Base-by-base conservation (phyloP, 768 basidiomycete genomes). In the Boletus vermiculosoides region DNA sequence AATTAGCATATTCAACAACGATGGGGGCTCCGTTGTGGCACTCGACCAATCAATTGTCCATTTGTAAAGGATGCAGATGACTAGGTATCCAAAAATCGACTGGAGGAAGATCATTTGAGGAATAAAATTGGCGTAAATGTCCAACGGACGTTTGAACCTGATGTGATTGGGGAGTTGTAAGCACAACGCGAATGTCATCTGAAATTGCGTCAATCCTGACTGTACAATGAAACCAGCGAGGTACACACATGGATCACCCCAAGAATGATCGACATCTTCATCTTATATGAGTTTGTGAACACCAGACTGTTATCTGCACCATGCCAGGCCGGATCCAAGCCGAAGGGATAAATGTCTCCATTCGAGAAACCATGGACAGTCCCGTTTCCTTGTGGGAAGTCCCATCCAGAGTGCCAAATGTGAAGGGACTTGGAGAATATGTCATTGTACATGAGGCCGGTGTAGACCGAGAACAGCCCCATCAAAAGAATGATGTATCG, bases 161-260 rank as follows among this genome's bases (percentile, higher is more conserved):
- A 98, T 71, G 77, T 96, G 93, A 74, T 99, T 99, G 36, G 94
- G 93, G 5, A 98, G 77, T 79, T 98, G 95, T 33, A 99, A 80
- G 73, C 94, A 98, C 61, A 98, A 79, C 10, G 97, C 94, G 70
- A 98, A 99, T 18, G 96, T 94, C 97, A 99, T 99, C 96, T 99
- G 62, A 23, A 55, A 65, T 22, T 45, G 55, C 30, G 46, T 69
- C 54, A 60, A 56, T 56, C 57, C 16, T 54, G 45, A 44, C 25
- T 16, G 28, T 37, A 45, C 11, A 39, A 57, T 40, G 47, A 52
- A 54, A 31, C 46, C 37, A 44, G 40, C 45, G 39, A 42, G 50
- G 75, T 86, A 64, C 76, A 23, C 56, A 98, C 96, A 73, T 99
- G 96, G 57, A 90, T 90, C 62, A 99, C 95, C 71, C 97, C 97